Percentiles rank a stretch among this genome's conserved stretches.
Evolutionary conservation across 257 asterid species (phyloP).

Genomic region (Knoxia roxburghii): DNA sequence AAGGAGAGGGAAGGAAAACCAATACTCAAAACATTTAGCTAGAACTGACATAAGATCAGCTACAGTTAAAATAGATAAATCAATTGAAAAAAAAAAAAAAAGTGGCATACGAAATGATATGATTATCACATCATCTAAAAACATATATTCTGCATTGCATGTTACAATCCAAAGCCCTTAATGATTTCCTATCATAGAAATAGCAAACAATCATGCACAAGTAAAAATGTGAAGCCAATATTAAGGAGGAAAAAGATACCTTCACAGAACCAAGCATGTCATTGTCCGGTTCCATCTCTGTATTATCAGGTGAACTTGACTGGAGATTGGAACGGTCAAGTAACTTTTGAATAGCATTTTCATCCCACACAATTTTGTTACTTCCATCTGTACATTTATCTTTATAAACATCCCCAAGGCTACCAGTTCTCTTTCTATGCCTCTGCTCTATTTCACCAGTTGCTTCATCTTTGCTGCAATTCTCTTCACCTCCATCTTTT

Average conservation of each 20-base stretch:
- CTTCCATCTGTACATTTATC: conserved; percentile 84
- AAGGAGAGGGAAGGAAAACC: background rate
- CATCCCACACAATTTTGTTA: conserved; percentile 83
- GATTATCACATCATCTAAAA: background rate
- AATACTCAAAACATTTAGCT: background rate
- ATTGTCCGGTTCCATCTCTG: conserved; percentile 63
- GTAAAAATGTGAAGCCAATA: background rate
- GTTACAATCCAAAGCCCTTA: background rate
- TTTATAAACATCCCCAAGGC: conserved; percentile 92
- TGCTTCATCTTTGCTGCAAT: conserved; percentile 44
- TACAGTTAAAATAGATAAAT: background rate
- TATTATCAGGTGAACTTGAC: conserved; percentile 67
- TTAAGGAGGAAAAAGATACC: conserved; percentile 30
- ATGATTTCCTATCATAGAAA: background rate
- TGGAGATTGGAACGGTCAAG: conserved; percentile 79
- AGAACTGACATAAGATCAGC: background rate
- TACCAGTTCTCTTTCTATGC: conserved; percentile 71
- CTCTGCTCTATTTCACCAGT: conserved; percentile 53
- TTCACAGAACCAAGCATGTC: conserved; percentile 97
- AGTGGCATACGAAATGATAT: background rate
- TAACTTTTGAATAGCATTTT: conserved; percentile 71
- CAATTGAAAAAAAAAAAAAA: background rate
- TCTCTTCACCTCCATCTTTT: conserved; percentile 54
- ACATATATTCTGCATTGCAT: background rate
- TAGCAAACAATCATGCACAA: conserved; percentile 1